Conservation (phyloP, 2,329 filamentous ascomycete genomes). For the Rachicladosporium sp. region DNA sequence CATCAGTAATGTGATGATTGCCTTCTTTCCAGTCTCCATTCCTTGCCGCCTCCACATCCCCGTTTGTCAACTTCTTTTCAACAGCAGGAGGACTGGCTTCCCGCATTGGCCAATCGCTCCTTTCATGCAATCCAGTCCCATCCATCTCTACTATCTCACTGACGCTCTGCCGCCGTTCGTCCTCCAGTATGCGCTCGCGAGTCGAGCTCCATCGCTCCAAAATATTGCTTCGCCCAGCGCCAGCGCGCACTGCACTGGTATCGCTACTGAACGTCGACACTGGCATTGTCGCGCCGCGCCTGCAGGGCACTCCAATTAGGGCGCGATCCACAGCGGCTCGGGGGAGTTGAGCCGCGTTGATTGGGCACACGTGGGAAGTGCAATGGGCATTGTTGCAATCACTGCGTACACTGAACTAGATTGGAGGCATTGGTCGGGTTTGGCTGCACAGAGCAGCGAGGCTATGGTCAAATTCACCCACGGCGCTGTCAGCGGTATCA, state of each 20-base stretch:
- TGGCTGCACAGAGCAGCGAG: too few relatives aligned
- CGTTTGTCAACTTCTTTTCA: too few relatives aligned
- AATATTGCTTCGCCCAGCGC: slow-evolving; percentile 10
- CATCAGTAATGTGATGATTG: slow-evolving; percentile 3
- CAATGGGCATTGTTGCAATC: too few relatives aligned
- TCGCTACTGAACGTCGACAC: slow-evolving; percentile 17
- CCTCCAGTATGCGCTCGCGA: slow-evolving; percentile 14
- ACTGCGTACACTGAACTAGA: too few relatives aligned
- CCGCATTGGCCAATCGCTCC: slow-evolving; percentile 18
- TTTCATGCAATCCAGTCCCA: slow-evolving; percentile 17
- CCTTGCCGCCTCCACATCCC: too few relatives aligned
- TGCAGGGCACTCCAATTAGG: too few relatives aligned
- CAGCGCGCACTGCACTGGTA: slow-evolving; percentile 8
- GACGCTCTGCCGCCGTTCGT: slow-evolving; percentile 16
- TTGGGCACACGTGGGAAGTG: too few relatives aligned
- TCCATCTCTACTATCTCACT: slow-evolving; percentile 18
- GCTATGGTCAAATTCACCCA: too few relatives aligned
- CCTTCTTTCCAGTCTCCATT: not conserved
- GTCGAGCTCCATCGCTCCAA: slow-evolving; percentile 17
- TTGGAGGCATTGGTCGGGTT: too few relatives aligned
- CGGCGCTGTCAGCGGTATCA: too few relatives aligned
- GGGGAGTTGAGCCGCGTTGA: too few relatives aligned
- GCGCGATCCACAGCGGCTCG: too few relatives aligned
- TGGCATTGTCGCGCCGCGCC: slow-evolving; percentile 10
- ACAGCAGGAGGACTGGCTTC: slow-evolving; percentile 5